phyloP scores from a whole-genome alignment of 306 rosid genomes.

The Comarum palustre region DNA sequence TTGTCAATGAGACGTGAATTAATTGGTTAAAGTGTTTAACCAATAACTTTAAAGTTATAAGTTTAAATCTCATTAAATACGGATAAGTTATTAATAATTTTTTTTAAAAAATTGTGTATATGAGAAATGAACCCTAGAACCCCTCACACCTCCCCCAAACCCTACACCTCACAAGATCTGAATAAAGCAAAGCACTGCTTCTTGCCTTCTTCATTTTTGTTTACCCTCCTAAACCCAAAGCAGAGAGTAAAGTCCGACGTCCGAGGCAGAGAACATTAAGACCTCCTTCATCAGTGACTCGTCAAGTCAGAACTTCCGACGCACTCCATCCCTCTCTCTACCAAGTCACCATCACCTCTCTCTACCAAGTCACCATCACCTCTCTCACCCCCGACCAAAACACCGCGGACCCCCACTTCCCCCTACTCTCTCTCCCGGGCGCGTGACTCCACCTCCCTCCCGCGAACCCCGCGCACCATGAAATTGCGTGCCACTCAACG shows the following conservation, averaged over 20 bases:
- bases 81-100: too few relatives aligned
- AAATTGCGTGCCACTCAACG: background rate
- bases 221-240: background rate
- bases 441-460: background rate
- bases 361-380: conserved; percentile 10
- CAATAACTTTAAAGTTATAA: too few relatives aligned
- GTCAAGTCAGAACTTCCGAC: background rate
- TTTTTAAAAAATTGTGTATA: too few relatives aligned
- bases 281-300: background rate
- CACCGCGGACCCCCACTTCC: conserved; percentile 39
- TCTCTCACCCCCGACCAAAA: conserved; percentile 28
- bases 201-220: background rate
- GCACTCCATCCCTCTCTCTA: background rate
- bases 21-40: too few relatives aligned
- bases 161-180: background rate
- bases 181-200: background rate
- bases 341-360: conserved; percentile 11
- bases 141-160: background rate
- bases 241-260: background rate
- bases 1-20: too few relatives aligned
- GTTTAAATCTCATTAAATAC: too few relatives aligned
- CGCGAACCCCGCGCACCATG: background rate
- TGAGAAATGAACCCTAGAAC: too few relatives aligned
- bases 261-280: background rate
- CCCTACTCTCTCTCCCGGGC: background rate